phyloP scores from a whole-genome alignment of 371 early-diverging fungal genomes.

The Mortierella sp. region DNA sequence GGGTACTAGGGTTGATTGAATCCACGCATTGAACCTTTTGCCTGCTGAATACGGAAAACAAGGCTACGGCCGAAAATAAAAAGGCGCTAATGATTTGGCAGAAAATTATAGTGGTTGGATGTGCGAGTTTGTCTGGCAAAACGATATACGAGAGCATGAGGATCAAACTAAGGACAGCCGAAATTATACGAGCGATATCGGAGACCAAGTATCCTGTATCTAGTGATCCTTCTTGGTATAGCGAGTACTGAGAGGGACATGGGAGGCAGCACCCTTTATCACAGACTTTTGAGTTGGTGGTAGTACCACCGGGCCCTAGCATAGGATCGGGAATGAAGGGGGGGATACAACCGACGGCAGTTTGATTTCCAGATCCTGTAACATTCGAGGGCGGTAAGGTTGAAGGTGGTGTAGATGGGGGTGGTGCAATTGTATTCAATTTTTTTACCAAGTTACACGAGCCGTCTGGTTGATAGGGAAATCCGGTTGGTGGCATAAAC shows the following conservation, averaged over 20 bases:
- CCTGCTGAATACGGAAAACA: conserved; percentile 67
- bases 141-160: conserved; percentile 69
- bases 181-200: conserved; percentile 63
- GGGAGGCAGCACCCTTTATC: conserved; percentile 42
- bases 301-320: conserved; percentile 8
- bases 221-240: conserved; percentile 62
- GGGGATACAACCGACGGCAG: conserved; percentile 9
- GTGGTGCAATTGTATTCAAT: background rate
- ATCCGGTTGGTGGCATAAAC: conserved; percentile 35
- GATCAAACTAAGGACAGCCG: conserved; percentile 63
- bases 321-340: conserved; percentile 37
- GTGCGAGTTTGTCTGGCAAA: conserved; percentile 73
- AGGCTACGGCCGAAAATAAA: conserved; percentile 65
- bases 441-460: conserved; percentile 42
- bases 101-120: conserved; percentile 73
- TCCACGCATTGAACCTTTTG: conserved; percentile 68
- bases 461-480: conserved; percentile 57
- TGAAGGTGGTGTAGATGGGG: too few relatives aligned
- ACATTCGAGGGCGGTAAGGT: too few relatives aligned
- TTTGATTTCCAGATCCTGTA: background rate
- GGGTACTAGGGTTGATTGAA: conserved; percentile 58
- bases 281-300: conserved; percentile 27
- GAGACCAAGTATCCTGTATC: conserved; percentile 63
- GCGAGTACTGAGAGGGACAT: conserved; percentile 37
- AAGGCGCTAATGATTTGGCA: conserved; percentile 67